These are phyloP conservation scores for Tylopilus rubrobrunneus DNA, from an alignment of 768 basidiomycete species.

Conservation along the genomic window DNA sequence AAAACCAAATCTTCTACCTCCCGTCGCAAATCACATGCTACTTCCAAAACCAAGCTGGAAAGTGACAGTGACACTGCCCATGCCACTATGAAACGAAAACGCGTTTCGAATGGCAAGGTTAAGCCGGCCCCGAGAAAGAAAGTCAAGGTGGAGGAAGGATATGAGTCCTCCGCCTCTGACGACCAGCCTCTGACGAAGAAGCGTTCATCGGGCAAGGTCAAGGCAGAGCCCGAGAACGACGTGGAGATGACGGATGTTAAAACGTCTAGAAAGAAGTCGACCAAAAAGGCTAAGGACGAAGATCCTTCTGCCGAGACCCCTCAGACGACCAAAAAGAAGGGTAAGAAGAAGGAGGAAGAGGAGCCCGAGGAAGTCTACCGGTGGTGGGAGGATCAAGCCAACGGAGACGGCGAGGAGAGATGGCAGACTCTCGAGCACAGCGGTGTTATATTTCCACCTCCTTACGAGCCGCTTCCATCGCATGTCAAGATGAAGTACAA, in stretches of 20 bases:
- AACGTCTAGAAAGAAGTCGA: constrained; percentile 42
- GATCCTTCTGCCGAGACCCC: constrained; percentile 35
- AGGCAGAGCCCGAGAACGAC: constrained; percentile 48
- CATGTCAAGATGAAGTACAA: constrained; percentile 93
- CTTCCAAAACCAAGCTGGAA: constrained; percentile 39
- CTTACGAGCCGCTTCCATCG: constrained; percentile 81
- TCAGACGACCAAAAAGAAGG: constrained; percentile 48
- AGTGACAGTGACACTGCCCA: constrained; percentile 42
- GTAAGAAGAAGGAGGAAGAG: constrained; percentile 57
- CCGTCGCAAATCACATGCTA: constrained; percentile 39
- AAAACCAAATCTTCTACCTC: constrained; percentile 35
- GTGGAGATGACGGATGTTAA: constrained; percentile 41
- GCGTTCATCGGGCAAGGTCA: constrained; percentile 30
- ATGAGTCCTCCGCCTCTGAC: constrained; percentile 26
- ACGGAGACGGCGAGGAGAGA: constrained; percentile 76
- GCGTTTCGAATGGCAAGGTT: constrained; percentile 41
- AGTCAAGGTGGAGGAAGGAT: constrained; percentile 49
- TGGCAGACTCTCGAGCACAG: constrained; percentile 96
- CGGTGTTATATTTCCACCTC: constrained; percentile 94
- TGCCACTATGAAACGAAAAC: constrained; percentile 43
- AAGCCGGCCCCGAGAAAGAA: constrained; percentile 65
- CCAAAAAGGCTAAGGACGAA: constrained; percentile 56
- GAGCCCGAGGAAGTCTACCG: constrained; percentile 64
- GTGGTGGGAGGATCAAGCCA: constrained; percentile 82
- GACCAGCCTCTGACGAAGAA: constrained; percentile 34